Conservation (phyloP, 306 rosid species). For the Carpinus viminea region DNA sequence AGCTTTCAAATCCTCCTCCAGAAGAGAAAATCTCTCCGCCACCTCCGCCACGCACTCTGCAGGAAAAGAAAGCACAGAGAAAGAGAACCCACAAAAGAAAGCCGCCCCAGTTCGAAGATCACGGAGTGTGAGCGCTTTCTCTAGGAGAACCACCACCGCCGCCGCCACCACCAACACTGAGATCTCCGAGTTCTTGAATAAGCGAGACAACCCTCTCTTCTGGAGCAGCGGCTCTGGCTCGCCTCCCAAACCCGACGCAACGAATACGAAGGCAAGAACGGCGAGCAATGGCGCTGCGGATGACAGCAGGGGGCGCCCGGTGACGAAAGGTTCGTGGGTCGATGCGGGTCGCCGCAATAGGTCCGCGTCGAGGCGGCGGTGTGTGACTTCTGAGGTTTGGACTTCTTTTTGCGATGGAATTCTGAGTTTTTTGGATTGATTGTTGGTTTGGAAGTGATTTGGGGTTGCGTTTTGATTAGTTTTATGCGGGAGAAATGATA, state of each 20-base stretch:
- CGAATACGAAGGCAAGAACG: constrained; percentile 15
- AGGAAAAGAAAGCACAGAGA: constrained; percentile 29
- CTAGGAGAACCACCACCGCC: constrained; percentile 27
- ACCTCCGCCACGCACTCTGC: constrained; percentile 6
- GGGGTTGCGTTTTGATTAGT: background rate
- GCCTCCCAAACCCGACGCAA: constrained; percentile 19
- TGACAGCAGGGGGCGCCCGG: constrained; percentile 51
- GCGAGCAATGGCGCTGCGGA: constrained; percentile 8
- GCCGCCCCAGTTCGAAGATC: constrained; percentile 69
- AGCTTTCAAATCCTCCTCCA: constrained; percentile 79
- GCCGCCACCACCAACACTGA: constrained; percentile 8
- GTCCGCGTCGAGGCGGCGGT: constrained; percentile 50
- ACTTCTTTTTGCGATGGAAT: background rate
- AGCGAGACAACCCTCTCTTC: constrained; percentile 86
- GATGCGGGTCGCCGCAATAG: constrained; percentile 54
- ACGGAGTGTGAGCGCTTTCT: constrained; percentile 75
- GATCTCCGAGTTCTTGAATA: constrained; percentile 63
- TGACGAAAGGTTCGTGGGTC: constrained; percentile 41
- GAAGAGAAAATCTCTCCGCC: constrained; percentile 51
- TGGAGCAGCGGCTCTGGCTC: constrained; percentile 32
- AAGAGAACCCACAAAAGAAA: constrained; percentile 24
- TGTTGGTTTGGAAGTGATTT: background rate
- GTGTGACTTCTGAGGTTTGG: constrained; percentile 65
- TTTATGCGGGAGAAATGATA: background rate
- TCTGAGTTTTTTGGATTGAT: background rate